Conservation (phyloP, 257 asterid species). For the Gentiana straminea region DNA sequence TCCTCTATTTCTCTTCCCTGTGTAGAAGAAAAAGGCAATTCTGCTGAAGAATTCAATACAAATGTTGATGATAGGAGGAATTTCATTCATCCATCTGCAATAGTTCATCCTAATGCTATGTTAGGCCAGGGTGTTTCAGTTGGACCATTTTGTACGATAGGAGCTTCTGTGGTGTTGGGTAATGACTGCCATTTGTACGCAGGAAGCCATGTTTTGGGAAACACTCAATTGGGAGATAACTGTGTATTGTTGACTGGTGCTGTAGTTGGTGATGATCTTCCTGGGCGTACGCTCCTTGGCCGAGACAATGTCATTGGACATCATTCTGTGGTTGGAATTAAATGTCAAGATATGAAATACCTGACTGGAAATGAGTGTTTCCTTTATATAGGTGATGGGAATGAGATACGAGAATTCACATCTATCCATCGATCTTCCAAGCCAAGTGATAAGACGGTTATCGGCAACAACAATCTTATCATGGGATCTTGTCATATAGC, state of each 20-base stretch:
- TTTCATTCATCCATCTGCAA: slow-evolving; percentile 54
- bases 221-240: slow-evolving; percentile 66
- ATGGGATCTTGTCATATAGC: slow-evolving; percentile 98
- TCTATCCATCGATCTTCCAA: slow-evolving; percentile 89
- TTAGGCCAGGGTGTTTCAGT: slow-evolving; percentile 78
- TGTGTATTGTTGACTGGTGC: slow-evolving; percentile 81
- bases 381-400: slow-evolving; percentile 90
- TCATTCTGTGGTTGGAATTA: slow-evolving; percentile 76
- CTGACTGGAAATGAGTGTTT: slow-evolving; percentile 78
- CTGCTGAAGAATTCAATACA: slow-evolving; percentile 11
- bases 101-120: slow-evolving; percentile 59
- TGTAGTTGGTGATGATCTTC: slow-evolving; percentile 87
- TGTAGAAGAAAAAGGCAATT: slow-evolving; percentile 27
- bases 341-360: slow-evolving; percentile 92
- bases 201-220: slow-evolving; percentile 79
- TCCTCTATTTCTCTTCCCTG: slow-evolving; percentile 32
- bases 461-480: slow-evolving; percentile 79
- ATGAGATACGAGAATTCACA: slow-evolving; percentile 73
- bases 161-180: slow-evolving; percentile 72
- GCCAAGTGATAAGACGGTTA: slow-evolving; percentile 72
- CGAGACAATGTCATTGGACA: slow-evolving; percentile 73
- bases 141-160: slow-evolving; percentile 87
- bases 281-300: slow-evolving; percentile 76
- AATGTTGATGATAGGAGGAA: slow-evolving; percentile 3
- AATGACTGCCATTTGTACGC: slow-evolving; percentile 56